These are phyloP conservation scores for Aspergillus chevalieri DNA, from an alignment of 2,329 filamentous ascomycete genomes.

Conservation along the genomic window DNA sequence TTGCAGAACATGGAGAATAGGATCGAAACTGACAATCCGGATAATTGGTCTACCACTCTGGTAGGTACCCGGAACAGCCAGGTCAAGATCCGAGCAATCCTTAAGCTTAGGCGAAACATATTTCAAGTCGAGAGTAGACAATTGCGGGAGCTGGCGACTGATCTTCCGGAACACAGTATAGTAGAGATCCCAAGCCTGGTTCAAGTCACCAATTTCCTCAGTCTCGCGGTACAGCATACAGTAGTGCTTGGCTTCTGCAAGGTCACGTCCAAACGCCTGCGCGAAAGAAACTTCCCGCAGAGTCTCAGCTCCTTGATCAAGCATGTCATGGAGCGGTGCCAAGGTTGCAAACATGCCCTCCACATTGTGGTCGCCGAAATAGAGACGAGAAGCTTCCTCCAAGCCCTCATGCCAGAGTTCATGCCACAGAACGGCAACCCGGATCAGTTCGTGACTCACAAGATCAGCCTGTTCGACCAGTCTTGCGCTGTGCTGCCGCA, in stretches of 20 bases:
- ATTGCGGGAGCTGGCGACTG: conserved; percentile 81
- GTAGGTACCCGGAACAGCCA: conserved; percentile 95
- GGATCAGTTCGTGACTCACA: conserved; percentile 92
- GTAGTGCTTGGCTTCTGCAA: conserved; percentile 93
- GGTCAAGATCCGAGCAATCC: conserved; percentile 73
- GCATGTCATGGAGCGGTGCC: conserved; percentile 80
- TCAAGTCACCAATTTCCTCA: conserved; percentile 87
- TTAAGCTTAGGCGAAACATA: conserved; percentile 96
- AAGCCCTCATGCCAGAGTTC: conserved; percentile 98
- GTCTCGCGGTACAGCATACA: conserved; percentile 85
- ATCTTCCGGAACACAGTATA: conserved; percentile 98
- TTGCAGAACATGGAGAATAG: conserved; percentile 83
- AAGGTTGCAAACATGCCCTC: conserved; percentile 94
- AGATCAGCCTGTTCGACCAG: conserved; percentile 92
- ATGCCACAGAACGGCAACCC: conserved; percentile 96
- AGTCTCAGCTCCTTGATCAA: conserved; percentile 88
- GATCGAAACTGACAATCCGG: conserved; percentile 81
- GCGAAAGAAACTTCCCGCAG: conserved; percentile 94
- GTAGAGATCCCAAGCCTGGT: conserved; percentile 98
- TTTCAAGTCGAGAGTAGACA: conserved; percentile 86
- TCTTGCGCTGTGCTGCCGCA: conserved; percentile 87
- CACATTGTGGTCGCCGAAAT: conserved; percentile 96
- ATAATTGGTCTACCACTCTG: conserved; percentile 73
- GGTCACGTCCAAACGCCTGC: conserved; percentile 91
- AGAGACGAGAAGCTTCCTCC: conserved; percentile 90